A percentile compares a stretch with the other conserved stretches of the same genome.
Evolutionary conservation across 441 rosid species (phyloP).

Genomic region (Gossypium davidsonii): DNA sequence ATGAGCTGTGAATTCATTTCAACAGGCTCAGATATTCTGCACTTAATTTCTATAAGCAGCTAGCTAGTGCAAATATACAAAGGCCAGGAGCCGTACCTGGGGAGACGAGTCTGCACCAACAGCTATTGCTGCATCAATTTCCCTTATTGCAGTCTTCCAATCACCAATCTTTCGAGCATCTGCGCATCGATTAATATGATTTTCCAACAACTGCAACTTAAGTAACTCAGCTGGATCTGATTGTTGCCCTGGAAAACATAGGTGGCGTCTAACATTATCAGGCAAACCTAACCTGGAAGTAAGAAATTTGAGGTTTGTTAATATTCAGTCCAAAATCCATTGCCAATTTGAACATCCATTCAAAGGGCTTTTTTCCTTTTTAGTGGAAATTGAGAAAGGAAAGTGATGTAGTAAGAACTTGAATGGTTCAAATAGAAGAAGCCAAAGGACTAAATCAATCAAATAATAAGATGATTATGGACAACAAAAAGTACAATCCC

Average conservation of each 20-base stretch:
- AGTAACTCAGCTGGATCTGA: conserved; percentile 43
- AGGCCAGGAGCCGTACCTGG: conserved; percentile 34
- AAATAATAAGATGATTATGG: not conserved
- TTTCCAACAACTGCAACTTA: conserved; percentile 46
- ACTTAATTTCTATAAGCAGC: not conserved
- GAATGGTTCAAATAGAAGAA: not conserved
- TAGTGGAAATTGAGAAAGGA: not conserved
- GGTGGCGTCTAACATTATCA: conserved; percentile 46
- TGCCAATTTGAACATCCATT: not conserved
- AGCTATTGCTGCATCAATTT: conserved; percentile 49
- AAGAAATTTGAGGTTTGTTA: not conserved
- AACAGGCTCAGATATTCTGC: conserved; percentile 15
- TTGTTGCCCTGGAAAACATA: conserved; percentile 40
- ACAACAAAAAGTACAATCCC: not conserved
- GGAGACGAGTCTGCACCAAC: conserved; percentile 55
- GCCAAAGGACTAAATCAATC: not conserved
- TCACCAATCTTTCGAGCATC: conserved; percentile 49
- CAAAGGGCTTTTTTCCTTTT: not conserved
- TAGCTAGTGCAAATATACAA: not conserved
- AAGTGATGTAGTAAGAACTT: not conserved
- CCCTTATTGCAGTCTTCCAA: conserved; percentile 38
- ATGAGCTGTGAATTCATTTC: conserved; percentile 36
- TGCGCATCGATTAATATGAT: conserved; percentile 41
- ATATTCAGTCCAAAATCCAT: not conserved
- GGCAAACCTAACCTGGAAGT: conserved; percentile 46